These are phyloP conservation scores for Fusarium sp. DNA, from an alignment of 2,329 filamentous ascomycete species.

Conservation along the genomic window DNA sequence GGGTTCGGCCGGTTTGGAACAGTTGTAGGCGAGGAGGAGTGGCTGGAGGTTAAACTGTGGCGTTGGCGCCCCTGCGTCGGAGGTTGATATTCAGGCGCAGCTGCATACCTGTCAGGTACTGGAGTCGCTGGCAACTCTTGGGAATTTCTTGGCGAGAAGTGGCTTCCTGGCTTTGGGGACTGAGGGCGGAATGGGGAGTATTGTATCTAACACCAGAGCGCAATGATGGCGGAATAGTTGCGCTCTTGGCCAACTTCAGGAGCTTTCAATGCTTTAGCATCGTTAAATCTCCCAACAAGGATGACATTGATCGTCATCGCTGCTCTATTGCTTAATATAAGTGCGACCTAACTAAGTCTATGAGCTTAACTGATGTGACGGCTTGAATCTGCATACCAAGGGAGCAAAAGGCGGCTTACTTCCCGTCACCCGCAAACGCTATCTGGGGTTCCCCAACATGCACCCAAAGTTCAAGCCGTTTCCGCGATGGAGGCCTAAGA, in stretches of 20 bases:
- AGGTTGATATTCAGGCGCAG: not conserved
- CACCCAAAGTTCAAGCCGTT: not conserved
- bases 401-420: not conserved
- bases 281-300: not conserved
- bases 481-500: not conserved
- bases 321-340: not conserved
- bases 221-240: not conserved
- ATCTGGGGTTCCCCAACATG: not conserved
- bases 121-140: too few species aligned
- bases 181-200: not conserved
- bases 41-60: slow-evolving; percentile 11
- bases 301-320: not conserved
- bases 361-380: not conserved
- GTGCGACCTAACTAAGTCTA: too few species aligned
- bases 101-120: slow-evolving; percentile 1
- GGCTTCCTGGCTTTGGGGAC: not conserved
- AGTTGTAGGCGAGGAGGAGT: not conserved
- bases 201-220: not conserved
- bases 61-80: not conserved
- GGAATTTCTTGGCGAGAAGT: not conserved
- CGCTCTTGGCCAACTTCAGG: not conserved
- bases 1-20: slow-evolving; percentile 5
- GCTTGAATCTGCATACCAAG: not conserved
- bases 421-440: not conserved
- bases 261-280: not conserved